Base-by-base conservation (phyloP, 2,329 filamentous ascomycete species). In the Aspergillus alliaceus region DNA sequence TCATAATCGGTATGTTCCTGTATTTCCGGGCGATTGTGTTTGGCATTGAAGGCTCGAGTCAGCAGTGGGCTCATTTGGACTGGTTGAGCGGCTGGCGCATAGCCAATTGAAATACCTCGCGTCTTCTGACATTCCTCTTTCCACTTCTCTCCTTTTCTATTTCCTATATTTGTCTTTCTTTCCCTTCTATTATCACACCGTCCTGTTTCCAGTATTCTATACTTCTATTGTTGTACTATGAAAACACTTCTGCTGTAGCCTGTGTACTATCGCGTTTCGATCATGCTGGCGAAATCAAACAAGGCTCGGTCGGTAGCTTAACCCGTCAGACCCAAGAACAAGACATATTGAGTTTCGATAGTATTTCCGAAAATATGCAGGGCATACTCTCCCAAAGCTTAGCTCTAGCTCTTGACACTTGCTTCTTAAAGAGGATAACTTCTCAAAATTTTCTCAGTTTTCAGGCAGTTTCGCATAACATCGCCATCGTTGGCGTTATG, bases 11-110 rank as follows among this genome's bases (percentile, higher is more conserved):
- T 5, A 83, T 98, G 40, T 99, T 97, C 78, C 82, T 93, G 69
- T 83, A 90, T 68, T 99, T 99, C 80, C 88, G 93, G 64, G 93
- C 90, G 22, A 93, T 99, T 71, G 95, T 91, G 75, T 99, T 96
- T 82, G 95, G 95, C 59, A 99, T 99, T 91, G 87, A 88, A 57
- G 95, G 95, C 14, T 79, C 84, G 59, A 91, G 91, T 78, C 84
- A 85, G 75, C 80, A 98, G 73, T 99, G 93, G 84, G 84, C 81
- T 67, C 93, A 98, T 79, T 82, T 99, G 79, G 96, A 91, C 81
- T 99, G 95, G 95, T 90, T 97, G 66, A 84, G 88, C 64, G 86
- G 79, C 64, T 99, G 93, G 93, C 88, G 86, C 70, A 89, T 96
- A 68, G 86, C 88, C 44, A 91, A 68, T 35, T 60, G 56, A 56